Evolutionary conservation across 225 moss, liverwort and hornwort species (phyloP).

Genomic region (Ulota crispa): DNA sequence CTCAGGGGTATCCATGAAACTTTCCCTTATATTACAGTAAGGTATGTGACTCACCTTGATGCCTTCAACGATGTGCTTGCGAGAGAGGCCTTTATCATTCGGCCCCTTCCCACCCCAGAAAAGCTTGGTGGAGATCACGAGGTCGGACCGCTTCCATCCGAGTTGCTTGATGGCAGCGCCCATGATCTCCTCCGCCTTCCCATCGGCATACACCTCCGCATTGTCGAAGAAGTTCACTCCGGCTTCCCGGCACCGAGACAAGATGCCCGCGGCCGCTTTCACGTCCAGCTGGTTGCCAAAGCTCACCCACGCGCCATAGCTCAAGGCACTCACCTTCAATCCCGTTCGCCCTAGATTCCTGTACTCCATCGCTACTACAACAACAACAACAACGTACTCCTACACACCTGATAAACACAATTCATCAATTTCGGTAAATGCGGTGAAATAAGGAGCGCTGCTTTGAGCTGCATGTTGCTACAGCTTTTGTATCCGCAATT

Average conservation of each 20-base stretch:
- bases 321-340: constrained; percentile 69
- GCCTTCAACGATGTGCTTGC: constrained; percentile 91
- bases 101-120: constrained; percentile 91
- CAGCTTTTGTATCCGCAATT: neutral
- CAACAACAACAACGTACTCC: neutral
- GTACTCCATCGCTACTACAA: constrained; percentile 68
- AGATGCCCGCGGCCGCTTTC: constrained; percentile 65
- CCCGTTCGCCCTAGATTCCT: constrained; percentile 82
- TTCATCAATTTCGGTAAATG: neutral
- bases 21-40: no score
- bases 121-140: constrained; percentile 92
- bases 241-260: constrained; percentile 71
- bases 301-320: constrained; percentile 95
- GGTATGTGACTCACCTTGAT: constrained; percentile 33
- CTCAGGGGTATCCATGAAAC: no score
- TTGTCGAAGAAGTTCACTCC: constrained; percentile 98
- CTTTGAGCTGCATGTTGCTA: neutral
- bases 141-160: constrained; percentile 90
- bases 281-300: constrained; percentile 92
- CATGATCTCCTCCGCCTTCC: constrained; percentile 94
- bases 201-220: constrained; percentile 88
- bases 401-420: neutral
- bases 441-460: neutral
- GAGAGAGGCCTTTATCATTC: constrained; percentile 86
- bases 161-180: constrained; percentile 77